Base-by-base conservation (phyloP, 2,329 filamentous ascomycete genomes). In the Triangularia verruculosa region DNA sequence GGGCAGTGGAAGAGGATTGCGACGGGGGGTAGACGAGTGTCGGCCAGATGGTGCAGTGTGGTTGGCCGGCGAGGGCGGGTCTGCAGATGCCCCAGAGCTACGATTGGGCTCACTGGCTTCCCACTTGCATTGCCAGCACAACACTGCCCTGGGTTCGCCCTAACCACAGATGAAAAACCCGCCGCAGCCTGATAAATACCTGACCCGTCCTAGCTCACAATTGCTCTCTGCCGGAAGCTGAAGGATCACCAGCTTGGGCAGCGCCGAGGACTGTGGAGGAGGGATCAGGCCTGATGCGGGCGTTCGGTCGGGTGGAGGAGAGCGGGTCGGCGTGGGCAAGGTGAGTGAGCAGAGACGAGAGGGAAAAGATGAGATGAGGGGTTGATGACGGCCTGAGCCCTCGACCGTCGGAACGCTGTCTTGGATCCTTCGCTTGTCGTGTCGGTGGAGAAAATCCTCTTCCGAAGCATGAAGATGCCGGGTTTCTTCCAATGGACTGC, bases 31-130 rank as follows among this genome's bases (percentile, higher is more conserved):
- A 60, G 59, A 54, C 24, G 20, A 66, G 64, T 57, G 66, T 64
- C 62, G 64, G 65, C 61, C 71, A 72, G 70, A 67, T 72, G 71
- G 69, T 70, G 65, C 63, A 30, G 61, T 60, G 66, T 70, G 71
- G 69, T 70, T 72, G 71, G 71, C 63, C 60, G 53, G 67, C 52
- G 61, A 30, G 53, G 64, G 60, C 56, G 61, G 65, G 66, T 67
- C 67, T 63, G 63, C 54, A 55, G 43, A 27, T 52, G 57, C 25
- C 51, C 39, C 51, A 30, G 20, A 32, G 67, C 66, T 60, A 64
- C 63, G 66, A 71, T 70, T 71, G 69, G 70, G 63, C 65, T 68
- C 62, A 61, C 56, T 13, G 25, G 57, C 25, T 59, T 39, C 60
- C 56, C 28, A 53, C 32, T 63, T 69, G 68, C 68, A 69, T 68